phyloP scores from a whole-genome alignment of 2,329 filamentous ascomycete species.

The Colletotrichum abscissum region DNA sequence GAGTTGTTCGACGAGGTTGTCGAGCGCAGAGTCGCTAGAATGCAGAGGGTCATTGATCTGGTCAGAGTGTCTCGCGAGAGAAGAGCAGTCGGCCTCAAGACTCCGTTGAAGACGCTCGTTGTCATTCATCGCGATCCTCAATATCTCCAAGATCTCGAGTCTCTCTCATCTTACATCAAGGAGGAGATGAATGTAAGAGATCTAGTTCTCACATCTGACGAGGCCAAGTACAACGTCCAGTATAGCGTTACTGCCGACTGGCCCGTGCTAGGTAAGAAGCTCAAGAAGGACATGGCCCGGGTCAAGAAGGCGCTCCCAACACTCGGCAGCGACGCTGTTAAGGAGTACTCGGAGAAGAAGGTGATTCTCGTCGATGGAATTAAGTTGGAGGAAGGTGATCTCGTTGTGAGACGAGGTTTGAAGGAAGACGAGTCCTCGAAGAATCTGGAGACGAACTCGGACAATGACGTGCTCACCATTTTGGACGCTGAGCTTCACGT shows the following conservation, averaged over 20 bases:
- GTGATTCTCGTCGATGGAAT: constrained; percentile 89
- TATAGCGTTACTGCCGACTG: constrained; percentile 93
- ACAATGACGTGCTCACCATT: constrained; percentile 90
- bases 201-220: constrained; percentile 84
- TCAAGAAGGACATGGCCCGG: constrained; percentile 92
- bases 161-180: constrained; percentile 86
- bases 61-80: constrained; percentile 88
- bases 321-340: constrained; percentile 83
- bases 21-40: constrained; percentile 86
- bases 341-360: constrained; percentile 78
- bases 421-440: constrained; percentile 77
- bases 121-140: constrained; percentile 87
- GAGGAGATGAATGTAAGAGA: constrained; percentile 94
- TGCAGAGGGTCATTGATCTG: constrained; percentile 97
- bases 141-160: constrained; percentile 88
- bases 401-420: constrained; percentile 83
- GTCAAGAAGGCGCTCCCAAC: constrained; percentile 90
- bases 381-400: constrained; percentile 81
- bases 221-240: constrained; percentile 90
- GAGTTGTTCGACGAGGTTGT: constrained; percentile 89
- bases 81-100: constrained; percentile 86
- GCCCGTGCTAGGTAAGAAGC: constrained; percentile 94
- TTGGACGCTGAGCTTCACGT: constrained; percentile 86
- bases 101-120: constrained; percentile 87
- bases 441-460: constrained; percentile 86